Evolutionary conservation across 2,329 filamentous ascomycete genomes (phyloP), one percentile per base, ranked within the genome.

Genomic region (Penicillium brevicompactum): DNA sequence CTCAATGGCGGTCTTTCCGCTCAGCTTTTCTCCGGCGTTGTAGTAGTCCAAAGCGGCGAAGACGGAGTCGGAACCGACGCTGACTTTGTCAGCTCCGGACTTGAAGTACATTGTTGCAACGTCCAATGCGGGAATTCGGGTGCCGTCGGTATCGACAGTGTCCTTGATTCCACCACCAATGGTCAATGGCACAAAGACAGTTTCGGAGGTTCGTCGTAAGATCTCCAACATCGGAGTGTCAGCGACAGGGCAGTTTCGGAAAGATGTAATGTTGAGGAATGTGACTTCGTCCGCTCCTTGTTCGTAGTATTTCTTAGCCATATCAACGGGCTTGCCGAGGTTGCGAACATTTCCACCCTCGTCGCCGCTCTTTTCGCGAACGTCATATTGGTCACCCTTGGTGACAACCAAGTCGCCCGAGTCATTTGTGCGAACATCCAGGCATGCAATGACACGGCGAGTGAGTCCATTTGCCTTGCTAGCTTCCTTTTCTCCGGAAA

Each of bases 351-450:
- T 74, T 18, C 83, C 80, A 46, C 78, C 77, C 24, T 67, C 79
- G 51, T 84, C 81, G 13, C 78, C 80, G 21, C 80, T 80, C 76
- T 97, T 97, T 69, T 97, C 94, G 31, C 94, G 90, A 6, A 99
- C 94, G 69, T 99, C 94, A 78, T 99, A 99, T 74, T 97, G 93
- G 76, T 99, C 94, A 54, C 94, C 94, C 76, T 99, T 99, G 13
- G 94, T 99, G 37, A 99, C 94, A 0, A 99, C 94, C 9, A 99
- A 82, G 74, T 99, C 94, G 32, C 94, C 94, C 57, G 89, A 82
- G 73, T 99, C 94, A 74, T 99, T 99, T 50, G 92, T 86, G 42
- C 94, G 89, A 48, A 99, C 94, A 70, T 99, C 94, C 27, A 99
- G 86, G 70, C 94, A 99, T 27, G 94, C 94, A 70, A 99, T 97